These are phyloP conservation scores for Cinnamomum micranthum DNA, from an alignment of 164 flowering plant genomes.

Conservation along the genomic window DNA sequence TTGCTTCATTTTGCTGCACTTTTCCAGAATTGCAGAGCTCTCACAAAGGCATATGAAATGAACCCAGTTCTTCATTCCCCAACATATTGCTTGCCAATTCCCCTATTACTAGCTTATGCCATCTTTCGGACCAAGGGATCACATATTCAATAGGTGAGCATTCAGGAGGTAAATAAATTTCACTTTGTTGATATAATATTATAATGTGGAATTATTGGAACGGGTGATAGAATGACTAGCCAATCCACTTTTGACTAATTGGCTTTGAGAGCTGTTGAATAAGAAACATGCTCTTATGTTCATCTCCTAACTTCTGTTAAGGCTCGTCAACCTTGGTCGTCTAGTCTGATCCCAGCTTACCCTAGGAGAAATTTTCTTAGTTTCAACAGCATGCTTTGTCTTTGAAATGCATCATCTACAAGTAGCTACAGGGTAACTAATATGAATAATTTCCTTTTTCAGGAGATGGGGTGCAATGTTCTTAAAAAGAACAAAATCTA, in stretches of 20 bases:
- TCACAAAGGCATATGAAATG: conserved; percentile 74
- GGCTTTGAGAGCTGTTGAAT: not conserved
- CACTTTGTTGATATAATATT: not conserved
- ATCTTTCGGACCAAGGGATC: conserved; percentile 44
- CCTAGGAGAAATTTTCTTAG: not conserved
- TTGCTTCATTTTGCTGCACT: conserved; percentile 11
- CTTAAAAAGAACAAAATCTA: too few species aligned
- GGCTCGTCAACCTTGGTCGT: not conserved
- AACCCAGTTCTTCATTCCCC: conserved; percentile 77
- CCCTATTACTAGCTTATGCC: conserved; percentile 59
- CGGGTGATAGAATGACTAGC: not conserved
- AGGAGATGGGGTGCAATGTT: too few species aligned
- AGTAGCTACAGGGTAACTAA: too few species aligned
- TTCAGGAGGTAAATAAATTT: not conserved
- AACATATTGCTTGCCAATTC: conserved; percentile 50
- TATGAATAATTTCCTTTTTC: too few species aligned
- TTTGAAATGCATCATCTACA: too few species aligned
- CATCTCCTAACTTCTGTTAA: not conserved
- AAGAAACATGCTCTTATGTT: not conserved
- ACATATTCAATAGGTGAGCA: conserved; percentile 3
- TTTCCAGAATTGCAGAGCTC: conserved; percentile 65
- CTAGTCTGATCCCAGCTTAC: not conserved
- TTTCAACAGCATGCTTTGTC: not conserved
- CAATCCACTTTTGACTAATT: not conserved
- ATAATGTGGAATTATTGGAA: not conserved